Evolutionary conservation across 192 early-diverging fungal genomes (phyloP).

Genomic region (Jimgerdemannia lactiflua): DNA sequence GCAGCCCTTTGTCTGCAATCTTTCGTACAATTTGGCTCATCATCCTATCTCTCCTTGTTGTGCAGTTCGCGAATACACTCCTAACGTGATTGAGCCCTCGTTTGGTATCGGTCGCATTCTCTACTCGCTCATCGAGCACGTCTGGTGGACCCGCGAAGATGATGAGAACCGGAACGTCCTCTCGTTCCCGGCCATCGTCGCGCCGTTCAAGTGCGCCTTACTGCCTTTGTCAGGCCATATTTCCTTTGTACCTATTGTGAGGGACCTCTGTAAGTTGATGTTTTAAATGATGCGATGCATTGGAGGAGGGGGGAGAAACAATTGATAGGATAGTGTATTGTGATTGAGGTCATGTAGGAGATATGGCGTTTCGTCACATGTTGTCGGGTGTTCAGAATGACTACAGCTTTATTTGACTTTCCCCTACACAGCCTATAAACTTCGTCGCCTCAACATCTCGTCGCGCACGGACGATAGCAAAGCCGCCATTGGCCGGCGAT

Average conservation of each 20-base stretch:
- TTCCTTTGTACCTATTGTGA: slow-evolving; percentile 72
- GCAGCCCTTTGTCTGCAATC: no score
- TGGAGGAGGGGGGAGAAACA: no score
- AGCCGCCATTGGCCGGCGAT: slow-evolving; percentile 90
- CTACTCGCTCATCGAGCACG: slow-evolving; percentile 95
- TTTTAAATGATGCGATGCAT: no score
- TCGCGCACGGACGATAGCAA: slow-evolving; percentile 88
- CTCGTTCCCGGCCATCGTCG: slow-evolving; percentile 87
- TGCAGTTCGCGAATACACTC: slow-evolving; percentile 92
- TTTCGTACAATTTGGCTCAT: no score
- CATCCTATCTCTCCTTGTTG: no score
- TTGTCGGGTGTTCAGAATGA: no score
- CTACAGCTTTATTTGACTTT: no score
- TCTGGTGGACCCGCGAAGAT: slow-evolving; percentile 84
- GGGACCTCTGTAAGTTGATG: slow-evolving; percentile 40
- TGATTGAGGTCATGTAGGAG: no score
- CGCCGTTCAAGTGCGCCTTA: slow-evolving; percentile 93
- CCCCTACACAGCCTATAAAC: slow-evolving; percentile 46
- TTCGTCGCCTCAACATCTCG: slow-evolving; percentile 76
- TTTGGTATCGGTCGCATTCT: slow-evolving; percentile 99
- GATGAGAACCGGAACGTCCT: slow-evolving; percentile 91
- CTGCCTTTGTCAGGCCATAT: slow-evolving; percentile 81
- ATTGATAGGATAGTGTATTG: no score
- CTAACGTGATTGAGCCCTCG: slow-evolving; percentile 99
- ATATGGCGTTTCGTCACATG: no score